Evolutionary conservation across 257 asterid genomes (phyloP).

Genomic region (Solanum tarapatanum): DNA sequence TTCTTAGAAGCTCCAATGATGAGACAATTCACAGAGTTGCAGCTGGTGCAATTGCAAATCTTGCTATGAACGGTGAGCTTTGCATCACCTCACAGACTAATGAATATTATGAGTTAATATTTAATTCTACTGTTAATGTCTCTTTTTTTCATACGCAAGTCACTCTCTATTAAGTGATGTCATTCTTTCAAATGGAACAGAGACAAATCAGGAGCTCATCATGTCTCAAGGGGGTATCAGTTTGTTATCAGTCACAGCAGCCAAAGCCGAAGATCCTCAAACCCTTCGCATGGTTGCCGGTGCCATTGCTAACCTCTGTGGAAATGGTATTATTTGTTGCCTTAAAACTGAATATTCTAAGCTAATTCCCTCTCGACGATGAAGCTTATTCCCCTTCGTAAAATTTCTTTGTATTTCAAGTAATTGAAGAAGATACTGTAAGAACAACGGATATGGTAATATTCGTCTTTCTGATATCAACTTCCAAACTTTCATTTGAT

Average conservation of each 20-base stretch:
- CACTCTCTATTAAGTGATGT: background rate
- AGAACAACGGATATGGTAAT: background rate
- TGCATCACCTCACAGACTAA: background rate
- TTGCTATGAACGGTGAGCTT: conserved; percentile 73
- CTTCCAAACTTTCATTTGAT: background rate
- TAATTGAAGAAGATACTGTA: background rate
- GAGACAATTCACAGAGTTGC: conserved; percentile 81
- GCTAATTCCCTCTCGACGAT: background rate
- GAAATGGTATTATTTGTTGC: conserved; percentile 45
- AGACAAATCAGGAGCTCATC: conserved; percentile 77
- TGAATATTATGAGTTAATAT: conserved; percentile 3
- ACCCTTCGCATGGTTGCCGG: conserved; percentile 95
- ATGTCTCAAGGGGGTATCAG: conserved; percentile 68
- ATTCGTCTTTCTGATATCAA: background rate
- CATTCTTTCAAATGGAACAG: conserved; percentile 24
- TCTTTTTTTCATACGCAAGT: background rate
- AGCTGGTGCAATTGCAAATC: conserved; percentile 92
- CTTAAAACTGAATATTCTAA: background rate
- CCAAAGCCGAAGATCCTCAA: conserved; percentile 72
- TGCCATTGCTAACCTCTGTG: conserved; percentile 83
- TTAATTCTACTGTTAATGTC: background rate
- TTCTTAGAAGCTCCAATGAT: conserved; percentile 52
- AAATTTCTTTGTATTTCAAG: background rate
- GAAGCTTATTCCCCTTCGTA: background rate
- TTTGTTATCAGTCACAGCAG: conserved; percentile 55